Percentiles rank a stretch among this genome's conserved stretches.
Evolutionary conservation across 176 grass and related monocot genomes (phyloP).

Genomic region (Raddia distichophylla): DNA sequence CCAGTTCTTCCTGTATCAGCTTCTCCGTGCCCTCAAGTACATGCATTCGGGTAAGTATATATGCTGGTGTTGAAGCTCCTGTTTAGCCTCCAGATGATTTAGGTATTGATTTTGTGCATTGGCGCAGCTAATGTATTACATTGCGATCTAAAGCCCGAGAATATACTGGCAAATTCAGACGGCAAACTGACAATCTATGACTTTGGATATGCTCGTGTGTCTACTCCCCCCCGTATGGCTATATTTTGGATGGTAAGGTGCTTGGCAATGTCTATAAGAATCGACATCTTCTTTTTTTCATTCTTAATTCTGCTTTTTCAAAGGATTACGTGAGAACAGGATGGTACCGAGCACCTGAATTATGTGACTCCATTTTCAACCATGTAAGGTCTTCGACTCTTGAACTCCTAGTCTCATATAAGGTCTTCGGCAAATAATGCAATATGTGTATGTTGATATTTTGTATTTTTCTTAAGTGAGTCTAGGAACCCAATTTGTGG

Average conservation of each 20-base stretch:
- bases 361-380: constrained; percentile 92
- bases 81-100: too few relatives aligned
- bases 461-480: too few relatives aligned
- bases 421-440: too few relatives aligned
- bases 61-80: too few relatives aligned
- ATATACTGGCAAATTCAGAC: constrained; percentile 89
- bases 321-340: constrained; percentile 99
- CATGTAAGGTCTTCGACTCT: constrained; percentile 59
- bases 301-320: constrained; percentile 29
- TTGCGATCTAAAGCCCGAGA: constrained; percentile 88
- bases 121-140: constrained; percentile 88
- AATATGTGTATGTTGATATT: too few relatives aligned
- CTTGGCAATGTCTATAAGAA: not conserved
- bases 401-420: not conserved
- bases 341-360: constrained; percentile 95
- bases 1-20: constrained; percentile 78
- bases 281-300: constrained; percentile 26
- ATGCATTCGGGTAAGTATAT: constrained; percentile 23
- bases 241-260: constrained; percentile 87
- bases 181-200: constrained; percentile 90
- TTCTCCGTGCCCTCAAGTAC: constrained; percentile 84
- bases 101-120: constrained; percentile 1
- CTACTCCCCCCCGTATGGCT: constrained; percentile 62
- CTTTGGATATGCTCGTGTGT: constrained; percentile 83
- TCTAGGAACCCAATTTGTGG: too few relatives aligned